Evolutionary conservation across 2,329 filamentous ascomycete genomes (phyloP), one percentile per base, ranked within the genome.

Genomic region (Xylariaceae sp.): DNA sequence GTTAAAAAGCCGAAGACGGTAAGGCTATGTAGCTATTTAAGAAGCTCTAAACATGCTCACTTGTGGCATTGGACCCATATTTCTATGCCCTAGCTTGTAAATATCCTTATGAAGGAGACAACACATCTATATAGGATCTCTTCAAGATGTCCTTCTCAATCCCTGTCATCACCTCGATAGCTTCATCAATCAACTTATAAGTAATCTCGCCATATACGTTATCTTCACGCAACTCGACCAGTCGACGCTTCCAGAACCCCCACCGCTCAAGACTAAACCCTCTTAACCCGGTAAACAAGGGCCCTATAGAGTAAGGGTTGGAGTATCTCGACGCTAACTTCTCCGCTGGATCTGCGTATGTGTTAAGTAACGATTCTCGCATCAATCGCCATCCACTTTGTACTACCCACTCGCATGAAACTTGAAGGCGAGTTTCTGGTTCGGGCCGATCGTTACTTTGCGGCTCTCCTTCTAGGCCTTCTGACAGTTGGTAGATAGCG

Each of bases 231-330:
- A 48, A 48, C 45, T 48, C 45, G 45, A 4, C 3, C 40, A 41
- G 40, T 41, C 40, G 40, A 41, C 40, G 40, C 40, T 41, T 41
- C 40, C 18, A 41, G 40, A 41, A 41, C 40, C 40, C 16, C 40
- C 40, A 26, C 23, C 23, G 23, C 23, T 26, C 23, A 9, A 26
- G 23, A 26, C 4, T 26, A 9, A 26, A 26, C 4, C 23, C 23
- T 26, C 23, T 26, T 26, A 9, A 26, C 23, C 23, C 45, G 29
- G 45, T 40, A 20, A 49, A 49, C 47, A 49, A 43, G 1, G 47
- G 47, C 47, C 47, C 47, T 49, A 49, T 49, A 49, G 37, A 43
- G 47, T 49, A 49, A 49, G 47, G 47, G 47, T 42, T 43, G 5
- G 20, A 49, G 20, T 50, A 44, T 37, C 40, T 44, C 3, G 48